Percentiles rank a stretch among this genome's conserved stretches.
phyloP scores from a whole-genome alignment of 2,329 filamentous ascomycete genomes.

The Seiridium cupressi region DNA sequence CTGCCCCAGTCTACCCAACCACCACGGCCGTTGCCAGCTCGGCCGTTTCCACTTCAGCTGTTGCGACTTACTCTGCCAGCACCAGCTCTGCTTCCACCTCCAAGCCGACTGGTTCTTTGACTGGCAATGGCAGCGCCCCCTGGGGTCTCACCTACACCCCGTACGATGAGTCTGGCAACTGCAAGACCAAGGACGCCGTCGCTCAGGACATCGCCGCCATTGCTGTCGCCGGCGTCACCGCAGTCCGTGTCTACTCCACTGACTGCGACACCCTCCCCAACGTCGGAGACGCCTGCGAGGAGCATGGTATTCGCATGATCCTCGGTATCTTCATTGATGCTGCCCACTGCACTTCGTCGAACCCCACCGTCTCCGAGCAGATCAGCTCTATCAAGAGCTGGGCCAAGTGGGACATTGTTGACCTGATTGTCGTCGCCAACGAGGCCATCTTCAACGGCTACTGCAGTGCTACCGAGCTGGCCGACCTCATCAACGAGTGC shows the following conservation, averaged over 20 bases:
- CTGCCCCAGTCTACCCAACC: neutral
- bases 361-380: conserved; percentile 67
- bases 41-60: conserved; percentile 19
- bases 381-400: conserved; percentile 70
- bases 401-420: conserved; percentile 72
- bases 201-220: conserved; percentile 60
- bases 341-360: conserved; percentile 55
- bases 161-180: conserved; percentile 58
- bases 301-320: conserved; percentile 74
- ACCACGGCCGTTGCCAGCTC: conserved; percentile 20
- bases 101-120: conserved; percentile 29
- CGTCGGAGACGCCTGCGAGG: conserved; percentile 67
- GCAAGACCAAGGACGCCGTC: conserved; percentile 64
- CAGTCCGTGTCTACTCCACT: conserved; percentile 83
- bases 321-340: conserved; percentile 82
- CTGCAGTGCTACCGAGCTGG: conserved; percentile 64
- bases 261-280: conserved; percentile 81
- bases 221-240: conserved; percentile 63
- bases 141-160: conserved; percentile 82
- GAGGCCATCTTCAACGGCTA: conserved; percentile 79
- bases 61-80: conserved; percentile 18
- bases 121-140: conserved; percentile 41
- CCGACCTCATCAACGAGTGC: conserved; percentile 66
- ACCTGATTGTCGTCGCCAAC: conserved; percentile 85
- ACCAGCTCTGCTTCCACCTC: conserved; percentile 16